Evolutionary conservation across 2,329 filamentous ascomycete genomes (phyloP).

Genomic region (Fusarium circinatum): DNA sequence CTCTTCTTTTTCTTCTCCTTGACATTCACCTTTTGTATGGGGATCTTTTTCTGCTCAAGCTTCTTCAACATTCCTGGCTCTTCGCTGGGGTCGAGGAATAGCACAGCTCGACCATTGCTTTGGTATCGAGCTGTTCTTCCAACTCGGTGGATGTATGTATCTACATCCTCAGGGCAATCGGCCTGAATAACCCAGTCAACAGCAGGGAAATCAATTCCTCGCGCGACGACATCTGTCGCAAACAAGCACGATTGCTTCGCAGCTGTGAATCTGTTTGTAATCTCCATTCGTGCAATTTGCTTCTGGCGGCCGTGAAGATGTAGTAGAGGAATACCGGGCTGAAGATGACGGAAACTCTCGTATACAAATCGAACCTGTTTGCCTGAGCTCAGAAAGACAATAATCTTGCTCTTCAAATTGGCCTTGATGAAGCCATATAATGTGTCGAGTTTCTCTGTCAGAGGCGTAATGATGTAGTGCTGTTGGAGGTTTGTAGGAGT

Average conservation of each 20-base stretch:
- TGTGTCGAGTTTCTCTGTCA: constrained; percentile 90
- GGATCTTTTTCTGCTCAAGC: constrained; percentile 89
- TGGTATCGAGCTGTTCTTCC: constrained; percentile 95
- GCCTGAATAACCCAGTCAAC: constrained; percentile 99
- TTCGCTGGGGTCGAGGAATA: constrained; percentile 93
- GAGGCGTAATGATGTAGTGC: constrained; percentile 86
- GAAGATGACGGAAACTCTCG: constrained; percentile 90
- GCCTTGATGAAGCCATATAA: constrained; percentile 92
- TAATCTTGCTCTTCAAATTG: constrained; percentile 92
- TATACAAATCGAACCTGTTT: constrained; percentile 98
- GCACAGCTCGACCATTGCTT: constrained; percentile 83
- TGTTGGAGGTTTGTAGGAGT: constrained; percentile 89
- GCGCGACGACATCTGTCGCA: constrained; percentile 92
- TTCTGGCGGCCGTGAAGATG: constrained; percentile 96
- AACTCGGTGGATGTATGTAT: constrained; percentile 97
- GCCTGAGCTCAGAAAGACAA: constrained; percentile 93
- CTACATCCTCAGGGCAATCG: constrained; percentile 96
- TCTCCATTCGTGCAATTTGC: constrained; percentile 86
- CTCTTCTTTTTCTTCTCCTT: constrained; percentile 89
- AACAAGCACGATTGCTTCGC: constrained; percentile 90
- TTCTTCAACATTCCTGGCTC: constrained; percentile 90
- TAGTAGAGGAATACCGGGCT: constrained; percentile 91
- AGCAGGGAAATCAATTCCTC: constrained; percentile 93
- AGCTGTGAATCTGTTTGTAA: constrained; percentile 83
- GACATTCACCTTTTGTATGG: constrained; percentile 86